phyloP scores from a whole-genome alignment of 1,284 basidiomycete genomes.

The Moesziomyces parantarcticus region DNA sequence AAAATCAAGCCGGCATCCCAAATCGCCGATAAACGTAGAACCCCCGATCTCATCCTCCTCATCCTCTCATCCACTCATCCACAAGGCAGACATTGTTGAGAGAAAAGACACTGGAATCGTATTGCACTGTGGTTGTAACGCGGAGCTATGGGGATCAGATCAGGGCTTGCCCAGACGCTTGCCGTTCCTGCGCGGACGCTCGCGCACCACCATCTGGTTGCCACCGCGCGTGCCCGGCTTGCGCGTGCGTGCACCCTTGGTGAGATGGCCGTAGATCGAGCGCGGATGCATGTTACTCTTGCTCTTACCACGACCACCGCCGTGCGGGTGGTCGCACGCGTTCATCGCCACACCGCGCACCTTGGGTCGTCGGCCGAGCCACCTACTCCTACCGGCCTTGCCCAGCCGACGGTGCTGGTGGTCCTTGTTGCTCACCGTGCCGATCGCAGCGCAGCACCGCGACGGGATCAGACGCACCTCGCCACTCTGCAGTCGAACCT shows the following conservation, averaged over 20 bases:
- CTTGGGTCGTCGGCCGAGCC: constrained; percentile 86
- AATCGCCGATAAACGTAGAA: no score
- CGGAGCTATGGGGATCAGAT: neutral
- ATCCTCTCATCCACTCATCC: no score
- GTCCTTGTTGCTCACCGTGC: constrained; percentile 89
- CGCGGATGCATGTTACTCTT: constrained; percentile 79
- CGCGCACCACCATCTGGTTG: constrained; percentile 92
- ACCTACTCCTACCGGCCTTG: constrained; percentile 89
- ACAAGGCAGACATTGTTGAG: no score
- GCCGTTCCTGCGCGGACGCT: constrained; percentile 85
- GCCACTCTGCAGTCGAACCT: constrained; percentile 88
- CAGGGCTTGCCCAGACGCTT: constrained; percentile 70
- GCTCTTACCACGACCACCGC: constrained; percentile 96
- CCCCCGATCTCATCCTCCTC: no score
- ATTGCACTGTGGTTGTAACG: neutral
- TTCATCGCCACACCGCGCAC: constrained; percentile 99
- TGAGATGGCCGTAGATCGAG: constrained; percentile 87
- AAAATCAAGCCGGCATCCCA: no score
- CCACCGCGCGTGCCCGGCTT: constrained; percentile 84
- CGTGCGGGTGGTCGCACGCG: constrained; percentile 94
- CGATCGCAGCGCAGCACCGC: constrained; percentile 87
- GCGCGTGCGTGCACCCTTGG: constrained; percentile 90
- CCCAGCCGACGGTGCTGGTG: constrained; percentile 87
- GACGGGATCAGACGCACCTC: constrained; percentile 88
- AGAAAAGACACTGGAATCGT: no score